Evolutionary conservation across 352 stramenopile species (phyloP), one percentile per base, ranked within the genome.

Genomic region (Globisporangium orthogonon): DNA sequence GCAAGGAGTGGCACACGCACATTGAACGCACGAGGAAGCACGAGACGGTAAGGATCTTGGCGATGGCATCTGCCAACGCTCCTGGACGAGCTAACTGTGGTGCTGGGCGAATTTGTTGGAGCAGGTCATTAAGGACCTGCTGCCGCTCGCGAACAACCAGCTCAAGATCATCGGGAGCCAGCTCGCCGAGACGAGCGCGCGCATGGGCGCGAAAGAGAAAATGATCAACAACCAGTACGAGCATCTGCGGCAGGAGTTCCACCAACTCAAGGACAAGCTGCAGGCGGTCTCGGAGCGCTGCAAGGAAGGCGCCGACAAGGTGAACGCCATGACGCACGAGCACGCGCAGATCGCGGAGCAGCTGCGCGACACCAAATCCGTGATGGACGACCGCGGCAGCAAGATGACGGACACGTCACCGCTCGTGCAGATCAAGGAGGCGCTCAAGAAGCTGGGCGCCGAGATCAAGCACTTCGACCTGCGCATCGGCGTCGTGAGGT

Each of bases 321-420:
- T 94, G 37, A 85, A 89, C 52, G 62, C 71, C 41, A 88, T 94
- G 79, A 91, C 77, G 15, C 79, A 78, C 50, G 78, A 94, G 51
- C 78, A 86, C 56, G 77, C 81, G 17, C 65, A 77, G 46, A 79
- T 89, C 40, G 78, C 76, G 2, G 84, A 94, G 65, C 82, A 90
- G 54, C 54, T 94, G 31, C 79, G 82, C 29, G 76, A 88, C 50
- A 86, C 75, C 46, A 94, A 92, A 65, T 71, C 58, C 39, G 67
- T 86, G 39, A 89, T 91, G 78, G 84, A 92, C 66, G 78, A 84
- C 35, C 82, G 81, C 10, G 82, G 82, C 18, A 84, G 73, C 64
- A 94, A 90, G 65, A 91, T 94, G 84, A 94, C 82, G 9, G 80
- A 94, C 63, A 94, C 84, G 50, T 84, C 79, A 48, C 84, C 84